Base-by-base conservation (phyloP, 176 grass and related monocot genomes). In the Carex cristatella region DNA sequence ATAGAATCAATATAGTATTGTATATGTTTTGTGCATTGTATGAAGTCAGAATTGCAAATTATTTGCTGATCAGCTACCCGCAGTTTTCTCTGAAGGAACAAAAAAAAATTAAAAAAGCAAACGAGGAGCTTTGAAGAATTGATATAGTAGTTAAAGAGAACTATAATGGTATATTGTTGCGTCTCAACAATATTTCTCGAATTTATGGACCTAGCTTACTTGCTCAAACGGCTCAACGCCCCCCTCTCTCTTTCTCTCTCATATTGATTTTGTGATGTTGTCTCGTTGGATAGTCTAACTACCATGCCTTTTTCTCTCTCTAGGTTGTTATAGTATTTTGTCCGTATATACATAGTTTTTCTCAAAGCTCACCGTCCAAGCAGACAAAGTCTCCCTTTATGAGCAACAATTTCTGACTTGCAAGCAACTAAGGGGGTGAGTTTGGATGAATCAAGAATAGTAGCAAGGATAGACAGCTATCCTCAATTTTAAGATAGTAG, bases 271-370 rank as follows among this genome's bases (percentile, higher is more conserved):
- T 11, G 10, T 51, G 48, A 61, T 81, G 2, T 54, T 46, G 46
- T 83, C 23, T 83, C 19, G 81, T 83, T 83, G 81, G 81, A 33
- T 69, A 28, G 81, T 51, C 81, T 53, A 83, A 83, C 81, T 68
- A 83, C 59, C 63, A 48, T 53, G 10, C 23, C 80, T 55, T 18
- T 55, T 66, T 83, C 81, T 83, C 81, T 83, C 81, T 83, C 81
- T 69, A 83, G 46, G 11, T 69, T 83, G 81, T 83, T 83, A 83
- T 48, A 28, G 27, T 83, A 83, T 83, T 83, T 83, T 83, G 81
- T 83, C 81, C 37, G n/a, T 83, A 55, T 83, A 83, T 83, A 83
- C 63, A 83, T 78, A 35, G 40, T 40, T 83, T 78, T 66, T 66
- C 16, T 65, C 63, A 83, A 69, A 19, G 13, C 62, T 27, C 80